Conservation (phyloP, 2,329 filamentous ascomycete genomes). For the Fusarium stilboides region DNA sequence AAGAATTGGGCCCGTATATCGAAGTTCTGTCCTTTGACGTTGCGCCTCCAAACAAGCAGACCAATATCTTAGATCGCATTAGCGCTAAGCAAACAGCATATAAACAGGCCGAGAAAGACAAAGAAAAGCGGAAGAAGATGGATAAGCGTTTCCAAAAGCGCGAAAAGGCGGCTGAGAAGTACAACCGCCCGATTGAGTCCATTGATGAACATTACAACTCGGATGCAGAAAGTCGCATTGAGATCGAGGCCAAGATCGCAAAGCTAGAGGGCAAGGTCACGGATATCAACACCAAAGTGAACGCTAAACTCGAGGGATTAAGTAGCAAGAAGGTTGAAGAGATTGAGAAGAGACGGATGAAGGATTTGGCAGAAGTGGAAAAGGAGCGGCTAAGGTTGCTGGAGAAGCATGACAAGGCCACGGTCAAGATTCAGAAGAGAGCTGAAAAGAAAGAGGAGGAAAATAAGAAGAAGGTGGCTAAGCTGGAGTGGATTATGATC, state of each 20-base stretch:
- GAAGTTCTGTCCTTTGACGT: constrained; percentile 16
- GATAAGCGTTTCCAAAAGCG: background rate
- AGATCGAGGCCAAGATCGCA: constrained; percentile 5
- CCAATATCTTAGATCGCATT: constrained; percentile 20
- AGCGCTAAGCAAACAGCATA: constrained; percentile 25
- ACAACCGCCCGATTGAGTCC: constrained; percentile 7
- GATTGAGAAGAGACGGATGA: constrained; percentile 13
- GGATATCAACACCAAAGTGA: constrained; percentile 3
- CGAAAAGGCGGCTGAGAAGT: constrained; percentile 4
- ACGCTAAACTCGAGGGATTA: background rate
- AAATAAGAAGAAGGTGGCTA: constrained; percentile 26
- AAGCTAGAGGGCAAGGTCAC: constrained; percentile 8
- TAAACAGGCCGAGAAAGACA: constrained; percentile 13
- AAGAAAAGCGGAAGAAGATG: constrained; percentile 14
- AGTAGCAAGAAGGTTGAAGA: background rate
- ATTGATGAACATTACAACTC: constrained; percentile 21
- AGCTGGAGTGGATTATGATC: constrained; percentile 30
- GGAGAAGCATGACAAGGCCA: constrained; percentile 2
- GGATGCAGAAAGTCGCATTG: background rate
- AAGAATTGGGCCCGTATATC: background rate
- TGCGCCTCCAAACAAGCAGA: background rate
- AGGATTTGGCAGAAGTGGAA: constrained; percentile 11
- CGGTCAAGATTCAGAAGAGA: constrained; percentile 1
- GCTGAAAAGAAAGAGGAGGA: constrained; percentile 9
- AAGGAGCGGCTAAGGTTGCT: constrained; percentile 3